Percentiles rank a stretch among this genome's conserved stretches.
Evolutionary conservation across 208 protist genomes (phyloP).

Genomic region (Leishmania tarentolae): DNA sequence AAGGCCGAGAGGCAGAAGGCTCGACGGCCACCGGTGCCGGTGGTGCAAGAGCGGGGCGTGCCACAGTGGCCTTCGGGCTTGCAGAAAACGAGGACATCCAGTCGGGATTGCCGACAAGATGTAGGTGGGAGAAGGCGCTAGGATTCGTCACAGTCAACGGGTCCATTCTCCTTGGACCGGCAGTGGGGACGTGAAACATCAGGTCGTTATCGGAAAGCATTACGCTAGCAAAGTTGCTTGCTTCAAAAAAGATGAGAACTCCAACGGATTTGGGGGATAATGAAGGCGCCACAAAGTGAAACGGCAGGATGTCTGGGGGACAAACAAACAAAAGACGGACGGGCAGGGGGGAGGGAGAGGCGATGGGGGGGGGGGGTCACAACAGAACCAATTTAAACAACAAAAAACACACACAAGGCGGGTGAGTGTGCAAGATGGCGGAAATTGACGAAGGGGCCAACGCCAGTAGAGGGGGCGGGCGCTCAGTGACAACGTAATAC

Average conservation of each 20-base stretch:
- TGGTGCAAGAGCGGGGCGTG: constrained; percentile 16
- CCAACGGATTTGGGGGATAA: not conserved
- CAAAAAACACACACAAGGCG: not conserved
- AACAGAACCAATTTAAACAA: not conserved
- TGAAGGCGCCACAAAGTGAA: not conserved
- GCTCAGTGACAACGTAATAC: no score
- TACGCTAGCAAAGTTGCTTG: not conserved
- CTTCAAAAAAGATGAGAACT: not conserved
- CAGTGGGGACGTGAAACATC: constrained; percentile 19
- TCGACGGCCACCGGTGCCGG: constrained; percentile 21
- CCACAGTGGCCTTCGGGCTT: constrained; percentile 19
- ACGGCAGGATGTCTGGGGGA: not conserved
- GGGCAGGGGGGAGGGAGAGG: no score
- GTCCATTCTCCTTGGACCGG: constrained; percentile 7
- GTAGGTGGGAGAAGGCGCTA: constrained; percentile 42
- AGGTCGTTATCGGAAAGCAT: constrained; percentile 20
- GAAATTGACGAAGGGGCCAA: not conserved
- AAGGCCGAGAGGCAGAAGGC: not conserved
- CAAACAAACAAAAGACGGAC: not conserved
- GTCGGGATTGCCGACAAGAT: constrained; percentile 56
- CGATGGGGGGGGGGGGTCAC: no score
- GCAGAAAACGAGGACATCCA: constrained; percentile 57
- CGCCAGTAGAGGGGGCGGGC: not conserved
- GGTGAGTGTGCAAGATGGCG: not conserved
- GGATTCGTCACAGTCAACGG: constrained; percentile 2